These are phyloP conservation scores for Penicillium verhagenii DNA, from an alignment of 495 filamentous ascomycete species.

Conservation along the genomic window DNA sequence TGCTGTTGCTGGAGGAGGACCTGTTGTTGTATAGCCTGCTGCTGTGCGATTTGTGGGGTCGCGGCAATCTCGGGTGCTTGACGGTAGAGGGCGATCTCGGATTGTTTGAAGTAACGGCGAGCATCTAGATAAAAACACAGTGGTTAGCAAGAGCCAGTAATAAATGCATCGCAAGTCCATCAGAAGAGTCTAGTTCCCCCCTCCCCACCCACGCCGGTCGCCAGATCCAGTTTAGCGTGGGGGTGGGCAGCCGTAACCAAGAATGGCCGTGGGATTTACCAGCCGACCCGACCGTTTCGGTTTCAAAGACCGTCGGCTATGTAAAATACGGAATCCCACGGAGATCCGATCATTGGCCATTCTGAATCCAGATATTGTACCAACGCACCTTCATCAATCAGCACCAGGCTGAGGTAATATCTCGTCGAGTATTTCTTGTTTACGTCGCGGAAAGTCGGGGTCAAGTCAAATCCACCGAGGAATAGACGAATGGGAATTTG, in stretches of 20 bases:
- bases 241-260: constrained; percentile 23
- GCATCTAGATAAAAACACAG: constrained; percentile 60
- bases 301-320: constrained; percentile 44
- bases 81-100: constrained; percentile 95
- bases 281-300: constrained; percentile 20
- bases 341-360: neutral
- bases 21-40: constrained; percentile 47
- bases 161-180: neutral
- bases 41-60: constrained; percentile 45
- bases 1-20: constrained; percentile 38
- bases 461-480: constrained; percentile 96
- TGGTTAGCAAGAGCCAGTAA: constrained; percentile 1
- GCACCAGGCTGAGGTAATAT: constrained; percentile 94
- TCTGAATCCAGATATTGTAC: neutral
- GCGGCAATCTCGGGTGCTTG: constrained; percentile 73
- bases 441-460: constrained; percentile 97
- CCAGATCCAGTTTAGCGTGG: constrained; percentile 41
- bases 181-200: neutral
- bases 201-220: constrained; percentile 6
- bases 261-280: constrained; percentile 12
- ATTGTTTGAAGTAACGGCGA: constrained; percentile 98
- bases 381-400: constrained; percentile 87
- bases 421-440: constrained; percentile 99
- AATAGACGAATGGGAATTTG: constrained; percentile 98
- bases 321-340: constrained; percentile 10